phyloP scores from a whole-genome alignment of 352 stramenopile species.

The Pythium chondricola region DNA sequence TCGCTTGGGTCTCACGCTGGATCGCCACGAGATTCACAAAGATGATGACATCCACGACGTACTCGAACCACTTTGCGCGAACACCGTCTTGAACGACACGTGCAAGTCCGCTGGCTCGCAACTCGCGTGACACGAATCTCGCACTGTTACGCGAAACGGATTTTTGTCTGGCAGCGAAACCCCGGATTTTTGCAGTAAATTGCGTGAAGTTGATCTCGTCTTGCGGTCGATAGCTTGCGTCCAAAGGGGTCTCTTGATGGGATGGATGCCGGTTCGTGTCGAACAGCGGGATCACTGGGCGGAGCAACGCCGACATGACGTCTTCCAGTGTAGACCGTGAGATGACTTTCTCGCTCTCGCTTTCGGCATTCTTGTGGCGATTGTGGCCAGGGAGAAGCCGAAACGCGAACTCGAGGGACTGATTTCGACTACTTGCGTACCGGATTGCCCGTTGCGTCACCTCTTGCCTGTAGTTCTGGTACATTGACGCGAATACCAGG shows the following conservation, averaged over 20 bases:
- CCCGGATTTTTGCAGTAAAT: constrained; percentile 16
- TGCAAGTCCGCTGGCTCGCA: constrained; percentile 12
- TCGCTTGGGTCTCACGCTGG: constrained; percentile 43
- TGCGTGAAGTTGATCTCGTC: constrained; percentile 8
- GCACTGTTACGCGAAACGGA: constrained; percentile 8
- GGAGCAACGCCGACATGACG: constrained; percentile 13
- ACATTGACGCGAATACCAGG: constrained; percentile 66
- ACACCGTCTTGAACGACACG: constrained; percentile 23
- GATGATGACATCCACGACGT: constrained; percentile 30
- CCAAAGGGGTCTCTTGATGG: too few relatives aligned
- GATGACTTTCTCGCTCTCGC: constrained; percentile 11
- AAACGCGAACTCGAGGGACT: constrained; percentile 50
- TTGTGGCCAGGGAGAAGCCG: constrained; percentile 25
- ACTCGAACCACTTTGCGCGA: constrained; percentile 27
- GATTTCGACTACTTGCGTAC: constrained; percentile 26
- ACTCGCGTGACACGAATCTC: neutral
- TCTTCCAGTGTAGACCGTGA: constrained; percentile 7
- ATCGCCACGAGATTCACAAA: constrained; percentile 40
- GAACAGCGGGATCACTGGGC: constrained; percentile 17
- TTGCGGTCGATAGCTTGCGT: neutral
- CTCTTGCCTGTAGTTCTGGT: constrained; percentile 57
- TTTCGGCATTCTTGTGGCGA: neutral
- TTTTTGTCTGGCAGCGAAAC: constrained; percentile 14
- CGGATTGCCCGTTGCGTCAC: constrained; percentile 22
- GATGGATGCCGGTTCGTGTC: neutral